These are phyloP conservation scores for Blumeriella jaapii DNA, from an alignment of 2,329 filamentous ascomycete species.

Conservation along the genomic window DNA sequence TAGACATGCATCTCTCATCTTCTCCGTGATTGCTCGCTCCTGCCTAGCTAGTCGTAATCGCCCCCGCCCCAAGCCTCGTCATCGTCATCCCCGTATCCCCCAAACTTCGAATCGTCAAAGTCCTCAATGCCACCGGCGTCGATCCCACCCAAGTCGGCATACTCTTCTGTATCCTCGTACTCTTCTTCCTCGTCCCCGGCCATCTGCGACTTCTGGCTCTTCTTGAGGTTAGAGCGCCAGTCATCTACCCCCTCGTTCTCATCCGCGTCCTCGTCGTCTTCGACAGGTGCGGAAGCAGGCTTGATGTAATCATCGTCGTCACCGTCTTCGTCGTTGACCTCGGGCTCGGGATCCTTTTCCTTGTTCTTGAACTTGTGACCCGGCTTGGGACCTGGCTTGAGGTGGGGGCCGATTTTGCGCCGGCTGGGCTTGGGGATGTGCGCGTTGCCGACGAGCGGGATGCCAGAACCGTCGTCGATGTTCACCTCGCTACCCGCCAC, in stretches of 20 bases:
- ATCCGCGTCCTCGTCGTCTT: conserved; percentile 6
- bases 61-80: conserved; percentile 4
- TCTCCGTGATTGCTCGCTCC: no score
- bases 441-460: not conserved
- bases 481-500: no score
- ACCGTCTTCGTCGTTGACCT: conserved; percentile 4
- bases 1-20: no score
- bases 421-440: not conserved
- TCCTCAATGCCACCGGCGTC: conserved; percentile 8
- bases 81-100: conserved; percentile 4
- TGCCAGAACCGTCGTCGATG: no score
- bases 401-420: not conserved
- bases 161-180: conserved; percentile 5
- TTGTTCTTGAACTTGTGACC: conserved; percentile 1
- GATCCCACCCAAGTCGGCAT: conserved; percentile 6
- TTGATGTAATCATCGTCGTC: conserved; percentile 11
- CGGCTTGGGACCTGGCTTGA: not conserved
- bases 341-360: not conserved
- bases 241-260: conserved; percentile 5
- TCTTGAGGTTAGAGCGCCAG: conserved; percentile 5
- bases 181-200: conserved; percentile 6
- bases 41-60: conserved; percentile 5
- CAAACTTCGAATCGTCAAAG: conserved; percentile 2
- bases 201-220: conserved; percentile 2
- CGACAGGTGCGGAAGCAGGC: conserved; percentile 1